Evolutionary conservation across 2,329 filamentous ascomycete genomes (phyloP), one percentile per base, ranked within the genome.

Genomic region (Alternaria sp.): DNA sequence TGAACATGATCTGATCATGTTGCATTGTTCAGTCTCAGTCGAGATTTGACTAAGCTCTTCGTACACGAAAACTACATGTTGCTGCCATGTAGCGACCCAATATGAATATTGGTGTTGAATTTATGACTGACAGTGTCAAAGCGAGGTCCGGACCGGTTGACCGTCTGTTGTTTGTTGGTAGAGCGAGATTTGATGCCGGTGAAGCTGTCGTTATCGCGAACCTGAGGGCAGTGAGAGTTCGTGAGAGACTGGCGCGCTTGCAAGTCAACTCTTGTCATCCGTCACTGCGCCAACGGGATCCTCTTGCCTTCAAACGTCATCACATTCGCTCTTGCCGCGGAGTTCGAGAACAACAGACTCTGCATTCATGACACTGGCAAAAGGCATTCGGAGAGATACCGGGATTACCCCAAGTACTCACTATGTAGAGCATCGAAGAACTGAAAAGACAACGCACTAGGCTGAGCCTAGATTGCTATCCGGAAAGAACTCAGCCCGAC

Each of bases 401-500:
- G 11, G 9, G 11, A 11, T 14, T 14, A 14, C 11, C 3, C 10
- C 24, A 40, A 2, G 29, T 10, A 13, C 5, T 11, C 17, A 3
- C 9, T 17, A 3, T 4, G 26, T 26, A 10, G n/a, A 37, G 29
- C 9, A 23, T 11, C 17, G 17, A 40, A 11, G 37, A 23, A 40
- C 6, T 4, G 21, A 40, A 23, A 10, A 40, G 37, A 11, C 13
- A 23, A 23, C 8, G 21, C 8, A 40, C 17, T 5, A 5, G 3
- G 8, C n/a, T 4, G 21, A n/a, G n/a, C n/a, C 21, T 7, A 3
- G 3, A 10, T 39, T 39, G 3, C 17, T 39, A 8, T 23, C 11
- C 5, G 48, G 33, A 8, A 56, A 55, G 36, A 60, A 53, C 17
- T 53, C 42, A 2, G 52, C 48, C 23, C 57, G 41, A 26, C 57